Conservation (phyloP, 2,329 filamentous ascomycete genomes). For the Trichoderma brevicompactum region DNA sequence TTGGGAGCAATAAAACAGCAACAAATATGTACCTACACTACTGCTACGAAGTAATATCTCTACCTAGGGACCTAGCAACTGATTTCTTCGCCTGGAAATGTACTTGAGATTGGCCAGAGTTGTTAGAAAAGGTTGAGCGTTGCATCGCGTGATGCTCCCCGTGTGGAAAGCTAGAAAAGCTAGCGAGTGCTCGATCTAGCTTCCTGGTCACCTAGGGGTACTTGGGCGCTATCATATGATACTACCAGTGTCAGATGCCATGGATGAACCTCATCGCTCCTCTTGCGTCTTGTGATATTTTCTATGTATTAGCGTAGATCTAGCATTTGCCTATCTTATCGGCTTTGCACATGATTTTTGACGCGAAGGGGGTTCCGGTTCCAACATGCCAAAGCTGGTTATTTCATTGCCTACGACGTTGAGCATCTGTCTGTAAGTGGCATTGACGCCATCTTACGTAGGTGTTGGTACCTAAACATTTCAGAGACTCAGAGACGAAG, state of each 20-base stretch:
- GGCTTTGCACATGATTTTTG: background rate
- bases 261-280: background rate
- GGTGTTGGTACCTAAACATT: conserved; percentile 20
- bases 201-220: background rate
- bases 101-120: too few relatives aligned
- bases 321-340: background rate
- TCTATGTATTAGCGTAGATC: background rate
- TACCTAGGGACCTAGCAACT: too few relatives aligned
- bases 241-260: background rate
- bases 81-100: too few relatives aligned
- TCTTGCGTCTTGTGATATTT: background rate
- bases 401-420: too few relatives aligned
- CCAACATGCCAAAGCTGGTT: background rate
- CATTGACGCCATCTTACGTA: conserved; percentile 25
- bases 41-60: too few relatives aligned
- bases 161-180: background rate
- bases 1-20: background rate
- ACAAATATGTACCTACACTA: background rate
- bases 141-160: conserved; percentile 2
- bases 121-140: too few relatives aligned
- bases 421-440: background rate
- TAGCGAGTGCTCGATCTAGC: background rate
- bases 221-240: conserved; percentile 3
- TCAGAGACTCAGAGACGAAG: background rate
- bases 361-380: too few relatives aligned